Conservation (phyloP, 169 alveolate genomes). For the Eimeria brunetti region DNA sequence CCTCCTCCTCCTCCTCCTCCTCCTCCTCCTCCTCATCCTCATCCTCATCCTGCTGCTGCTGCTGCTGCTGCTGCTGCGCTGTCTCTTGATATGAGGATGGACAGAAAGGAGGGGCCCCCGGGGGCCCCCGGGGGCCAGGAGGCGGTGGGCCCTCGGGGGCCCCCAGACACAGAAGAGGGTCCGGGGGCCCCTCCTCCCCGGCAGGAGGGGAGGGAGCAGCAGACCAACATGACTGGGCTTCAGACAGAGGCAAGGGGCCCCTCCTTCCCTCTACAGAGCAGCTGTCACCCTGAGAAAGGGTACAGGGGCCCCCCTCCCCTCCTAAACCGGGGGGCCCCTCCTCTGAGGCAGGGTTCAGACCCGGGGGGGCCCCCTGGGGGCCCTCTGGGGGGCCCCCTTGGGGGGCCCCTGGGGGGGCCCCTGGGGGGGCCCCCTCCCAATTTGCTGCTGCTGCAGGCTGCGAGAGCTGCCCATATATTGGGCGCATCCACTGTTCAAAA, state of each 20-base stretch:
- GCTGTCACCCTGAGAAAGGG: background rate
- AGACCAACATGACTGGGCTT: background rate
- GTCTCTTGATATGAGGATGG: no score
- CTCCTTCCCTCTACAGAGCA: background rate
- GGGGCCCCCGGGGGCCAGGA: background rate
- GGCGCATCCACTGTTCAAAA: background rate
- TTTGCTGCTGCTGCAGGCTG: background rate
- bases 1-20: background rate
- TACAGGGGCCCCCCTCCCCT: background rate
- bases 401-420: background rate
- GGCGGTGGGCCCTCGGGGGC: no score
- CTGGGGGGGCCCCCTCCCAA: background rate
- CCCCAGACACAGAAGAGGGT: background rate
- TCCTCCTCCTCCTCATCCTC: background rate
- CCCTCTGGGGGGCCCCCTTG: no score
- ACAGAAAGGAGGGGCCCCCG: background rate
- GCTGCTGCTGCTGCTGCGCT: no score
- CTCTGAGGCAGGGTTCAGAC: no score
- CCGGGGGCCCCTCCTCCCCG: background rate
- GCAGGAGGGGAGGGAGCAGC: background rate
- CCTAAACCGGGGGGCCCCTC: no score
- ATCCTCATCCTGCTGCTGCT: background rate
- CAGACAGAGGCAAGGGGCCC: background rate
- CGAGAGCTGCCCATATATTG: background rate
- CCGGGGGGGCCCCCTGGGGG: background rate